Conservation (phyloP, 2,329 filamentous ascomycete genomes). For the Dothidotthia symphoricarpi region DNA sequence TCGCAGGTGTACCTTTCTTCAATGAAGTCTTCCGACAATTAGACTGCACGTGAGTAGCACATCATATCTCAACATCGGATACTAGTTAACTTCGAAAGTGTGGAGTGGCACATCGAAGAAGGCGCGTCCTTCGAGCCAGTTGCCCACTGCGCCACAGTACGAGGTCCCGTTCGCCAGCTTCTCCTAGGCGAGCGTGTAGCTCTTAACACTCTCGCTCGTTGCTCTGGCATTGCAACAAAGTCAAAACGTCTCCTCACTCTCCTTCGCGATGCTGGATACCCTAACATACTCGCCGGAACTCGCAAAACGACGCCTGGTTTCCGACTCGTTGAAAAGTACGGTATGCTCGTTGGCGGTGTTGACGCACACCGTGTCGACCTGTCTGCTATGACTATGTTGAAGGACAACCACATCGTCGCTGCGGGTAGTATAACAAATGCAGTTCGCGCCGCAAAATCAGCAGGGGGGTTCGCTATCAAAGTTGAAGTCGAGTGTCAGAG, state of each 20-base stretch:
- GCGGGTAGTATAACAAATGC: constrained; percentile 79
- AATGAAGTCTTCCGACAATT: constrained; percentile 88
- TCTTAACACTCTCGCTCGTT: constrained; percentile 84
- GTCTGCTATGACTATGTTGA: constrained; percentile 92
- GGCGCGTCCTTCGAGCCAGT: constrained; percentile 63
- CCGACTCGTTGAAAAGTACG: constrained; percentile 94
- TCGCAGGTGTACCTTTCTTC: constrained; percentile 93
- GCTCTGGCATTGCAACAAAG: constrained; percentile 82
- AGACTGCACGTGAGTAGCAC: constrained; percentile 65
- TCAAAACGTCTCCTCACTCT: constrained; percentile 51
- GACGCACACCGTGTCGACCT: constrained; percentile 91
- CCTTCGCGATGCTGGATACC: constrained; percentile 66
- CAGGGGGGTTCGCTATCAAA: constrained; percentile 87
- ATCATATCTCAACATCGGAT: neutral
- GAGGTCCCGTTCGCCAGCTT: constrained; percentile 76
- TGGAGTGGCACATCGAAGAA: constrained; percentile 83
- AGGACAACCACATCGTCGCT: constrained; percentile 98
- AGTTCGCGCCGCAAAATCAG: constrained; percentile 77
- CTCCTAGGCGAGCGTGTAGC: constrained; percentile 92
- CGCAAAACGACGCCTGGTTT: constrained; percentile 97
- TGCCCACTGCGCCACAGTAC: constrained; percentile 73
- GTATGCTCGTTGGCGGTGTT: constrained; percentile 89
- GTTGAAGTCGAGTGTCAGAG: constrained; percentile 93
- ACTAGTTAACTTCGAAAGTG: constrained; percentile 44
- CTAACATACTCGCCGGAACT: constrained; percentile 84